Conservation (phyloP, 352 stramenopile species). For the Peronospora belbahrii region DNA sequence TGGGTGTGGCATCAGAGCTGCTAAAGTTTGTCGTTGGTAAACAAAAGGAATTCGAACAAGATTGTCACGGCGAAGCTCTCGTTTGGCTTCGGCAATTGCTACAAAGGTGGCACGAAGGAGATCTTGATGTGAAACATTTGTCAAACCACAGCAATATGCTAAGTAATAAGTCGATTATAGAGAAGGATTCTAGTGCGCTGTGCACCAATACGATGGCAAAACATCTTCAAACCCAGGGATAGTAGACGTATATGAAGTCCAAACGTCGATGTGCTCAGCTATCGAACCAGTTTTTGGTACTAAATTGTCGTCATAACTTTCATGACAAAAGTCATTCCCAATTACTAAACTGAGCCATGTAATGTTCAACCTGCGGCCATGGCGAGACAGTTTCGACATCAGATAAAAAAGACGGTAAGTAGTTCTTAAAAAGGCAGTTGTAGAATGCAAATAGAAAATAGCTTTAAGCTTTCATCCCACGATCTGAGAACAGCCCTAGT, state of each 20-base stretch:
- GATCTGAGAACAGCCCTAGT: too few relatives aligned
- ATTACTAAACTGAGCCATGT: constrained; percentile 48
- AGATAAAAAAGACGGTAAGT: too few relatives aligned
- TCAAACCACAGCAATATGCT: constrained; percentile 14
- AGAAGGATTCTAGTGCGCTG: constrained; percentile 15
- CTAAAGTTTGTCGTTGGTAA: constrained; percentile 27
- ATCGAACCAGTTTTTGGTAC: constrained; percentile 28
- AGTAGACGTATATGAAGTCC: constrained; percentile 2
- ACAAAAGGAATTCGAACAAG: constrained; percentile 1
- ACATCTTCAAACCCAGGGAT: constrained; percentile 1
- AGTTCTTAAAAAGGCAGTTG: too few relatives aligned
- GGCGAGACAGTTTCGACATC: background rate
- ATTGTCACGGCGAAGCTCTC: constrained; percentile 12
- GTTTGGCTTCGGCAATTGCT: constrained; percentile 15
- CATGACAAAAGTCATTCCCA: constrained; percentile 60
- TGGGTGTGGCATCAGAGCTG: constrained; percentile 22
- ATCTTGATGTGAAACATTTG: constrained; percentile 13
- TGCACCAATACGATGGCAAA: constrained; percentile 17
- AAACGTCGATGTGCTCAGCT: constrained; percentile 5
- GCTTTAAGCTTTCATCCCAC: too few relatives aligned
- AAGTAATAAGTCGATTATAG: constrained; percentile 4
- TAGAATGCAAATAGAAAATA: too few relatives aligned
- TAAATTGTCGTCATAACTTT: constrained; percentile 57
- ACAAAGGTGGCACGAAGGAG: constrained; percentile 21
- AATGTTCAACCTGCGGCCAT: constrained; percentile 42